These are phyloP conservation scores for Phialocephala sp. DNA, from an alignment of 2,329 filamentous ascomycete species.

Conservation along the genomic window DNA sequence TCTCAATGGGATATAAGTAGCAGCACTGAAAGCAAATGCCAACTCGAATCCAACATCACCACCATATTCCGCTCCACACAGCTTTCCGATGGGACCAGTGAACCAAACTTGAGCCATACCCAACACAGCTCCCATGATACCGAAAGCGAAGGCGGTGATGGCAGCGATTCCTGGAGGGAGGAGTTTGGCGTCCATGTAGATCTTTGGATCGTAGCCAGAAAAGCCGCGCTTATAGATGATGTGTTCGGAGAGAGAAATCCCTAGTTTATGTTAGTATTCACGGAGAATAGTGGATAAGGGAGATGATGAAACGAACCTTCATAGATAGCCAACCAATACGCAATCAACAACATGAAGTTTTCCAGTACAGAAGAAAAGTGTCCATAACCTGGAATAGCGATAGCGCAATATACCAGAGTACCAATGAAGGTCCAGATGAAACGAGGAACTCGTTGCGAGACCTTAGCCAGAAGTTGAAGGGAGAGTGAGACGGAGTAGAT, in stretches of 20 bases:
- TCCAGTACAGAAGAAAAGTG: slow-evolving; percentile 69
- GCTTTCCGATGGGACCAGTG: slow-evolving; percentile 67
- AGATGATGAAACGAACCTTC: slow-evolving; percentile 48
- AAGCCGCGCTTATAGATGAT: slow-evolving; percentile 70
- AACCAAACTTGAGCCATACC: slow-evolving; percentile 77
- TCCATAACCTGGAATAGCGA: slow-evolving; percentile 72
- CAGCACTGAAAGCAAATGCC: slow-evolving; percentile 63
- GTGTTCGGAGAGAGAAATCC: slow-evolving; percentile 68
- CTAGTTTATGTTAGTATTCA: too few relatives aligned
- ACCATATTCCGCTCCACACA: slow-evolving; percentile 44
- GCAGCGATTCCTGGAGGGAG: slow-evolving; percentile 71
- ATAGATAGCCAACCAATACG: slow-evolving; percentile 80
- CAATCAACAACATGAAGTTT: slow-evolving; percentile 73
- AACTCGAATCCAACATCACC: slow-evolving; percentile 70
- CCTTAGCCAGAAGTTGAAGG: slow-evolving; percentile 66
- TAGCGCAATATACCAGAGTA: slow-evolving; percentile 68
- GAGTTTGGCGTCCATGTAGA: slow-evolving; percentile 61
- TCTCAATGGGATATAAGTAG: slow-evolving; percentile 55
- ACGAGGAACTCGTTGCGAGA: slow-evolving; percentile 66
- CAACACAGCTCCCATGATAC: slow-evolving; percentile 67
- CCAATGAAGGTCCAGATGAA: slow-evolving; percentile 70
- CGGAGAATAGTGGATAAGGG: too few relatives aligned
- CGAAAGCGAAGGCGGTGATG: slow-evolving; percentile 65
- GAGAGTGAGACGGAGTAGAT: slow-evolving; percentile 74
- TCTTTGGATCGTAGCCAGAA: slow-evolving; percentile 60